These are phyloP conservation scores for Phytophthora capsici DNA, from an alignment of 352 stramenopile species.

Conservation along the genomic window DNA sequence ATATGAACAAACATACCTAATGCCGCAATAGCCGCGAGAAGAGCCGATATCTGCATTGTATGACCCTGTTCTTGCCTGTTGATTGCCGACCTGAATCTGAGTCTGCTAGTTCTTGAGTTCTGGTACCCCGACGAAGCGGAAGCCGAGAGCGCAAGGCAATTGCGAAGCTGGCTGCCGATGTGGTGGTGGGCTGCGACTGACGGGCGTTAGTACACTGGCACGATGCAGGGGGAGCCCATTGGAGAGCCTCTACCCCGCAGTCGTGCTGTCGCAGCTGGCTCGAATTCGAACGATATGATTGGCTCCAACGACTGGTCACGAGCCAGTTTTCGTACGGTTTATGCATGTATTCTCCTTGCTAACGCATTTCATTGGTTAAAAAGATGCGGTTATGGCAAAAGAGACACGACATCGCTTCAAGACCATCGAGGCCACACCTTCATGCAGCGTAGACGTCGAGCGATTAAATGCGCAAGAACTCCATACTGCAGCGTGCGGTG, in stretches of 20 bases:
- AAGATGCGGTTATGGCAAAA: conserved; percentile 8
- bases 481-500: no score
- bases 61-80: not conserved
- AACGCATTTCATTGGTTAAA: conserved; percentile 9
- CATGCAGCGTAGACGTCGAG: no score
- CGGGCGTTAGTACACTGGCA: conserved; percentile 29
- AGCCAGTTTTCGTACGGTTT: conserved; percentile 24
- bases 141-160: conserved; percentile 3
- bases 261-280: conserved; percentile 26
- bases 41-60: conserved; percentile 23
- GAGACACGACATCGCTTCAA: no score
- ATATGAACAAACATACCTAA: conserved; percentile 13
- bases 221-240: not conserved
- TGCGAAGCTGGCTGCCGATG: conserved; percentile 5
- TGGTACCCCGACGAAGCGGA: conserved; percentile 32
- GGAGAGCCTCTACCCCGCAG: conserved; percentile 17
- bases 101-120: conserved; percentile 1
- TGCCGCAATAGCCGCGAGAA: conserved; percentile 24
- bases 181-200: conserved; percentile 16
- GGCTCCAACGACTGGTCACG: conserved; percentile 2
- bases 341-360: not conserved
- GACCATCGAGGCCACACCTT: no score
- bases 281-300: conserved; percentile 18
- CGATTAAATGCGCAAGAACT: no score
- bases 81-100: conserved; percentile 14